Evolutionary conservation across 2,329 filamentous ascomycete genomes (phyloP), one percentile per base, ranked within the genome.

Genomic region (Tricladium varicosporioides): DNA sequence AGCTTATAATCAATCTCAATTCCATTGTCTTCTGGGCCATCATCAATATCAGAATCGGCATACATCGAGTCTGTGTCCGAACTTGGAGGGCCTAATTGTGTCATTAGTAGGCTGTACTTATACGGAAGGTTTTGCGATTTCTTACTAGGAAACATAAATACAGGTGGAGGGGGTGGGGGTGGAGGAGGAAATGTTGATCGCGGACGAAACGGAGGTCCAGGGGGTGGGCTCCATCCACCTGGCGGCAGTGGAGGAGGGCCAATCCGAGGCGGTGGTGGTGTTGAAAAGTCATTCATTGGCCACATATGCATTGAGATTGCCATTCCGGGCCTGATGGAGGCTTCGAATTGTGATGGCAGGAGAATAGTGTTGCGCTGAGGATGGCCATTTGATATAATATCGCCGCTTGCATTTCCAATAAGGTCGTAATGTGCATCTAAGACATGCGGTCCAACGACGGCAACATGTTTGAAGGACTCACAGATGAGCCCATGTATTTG

Each of bases 351-450:
- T 53, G 84, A 79, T 7, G 88, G 87, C 46, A 92, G 81, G 63
- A 92, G 91, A 60, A 92, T 91, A 69, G 92, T 86, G 36, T 86
- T 86, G 64, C 89, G 83, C 3, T 89, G 88, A 0, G 87, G 88
- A 49, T 89, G 80, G n/a, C n/a, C n/a, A n/a, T n/a, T n/a, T n/a
- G n/a, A n/a, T n/a, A n/a, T n/a, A n/a, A n/a, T n/a, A 27, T 27
- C 22, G 22, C 22, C 22, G 22, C 7, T 27, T 27, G 22, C 22
- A 3, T 27, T 27, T 27, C 4, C 22, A 27, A 27, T 27, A 27
- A 92, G 76, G 69, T 92, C 89, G 71, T 91, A 92, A 68, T 89
- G 87, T 1, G 89, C 88, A 58, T 88, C 81, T 63, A 86, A 83
- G 22, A 92, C 89, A 63, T 90, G 87, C 13, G 84, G 85, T 0